phyloP scores from a whole-genome alignment of 768 basidiomycete species.

The Pisolithus marmoratus region DNA sequence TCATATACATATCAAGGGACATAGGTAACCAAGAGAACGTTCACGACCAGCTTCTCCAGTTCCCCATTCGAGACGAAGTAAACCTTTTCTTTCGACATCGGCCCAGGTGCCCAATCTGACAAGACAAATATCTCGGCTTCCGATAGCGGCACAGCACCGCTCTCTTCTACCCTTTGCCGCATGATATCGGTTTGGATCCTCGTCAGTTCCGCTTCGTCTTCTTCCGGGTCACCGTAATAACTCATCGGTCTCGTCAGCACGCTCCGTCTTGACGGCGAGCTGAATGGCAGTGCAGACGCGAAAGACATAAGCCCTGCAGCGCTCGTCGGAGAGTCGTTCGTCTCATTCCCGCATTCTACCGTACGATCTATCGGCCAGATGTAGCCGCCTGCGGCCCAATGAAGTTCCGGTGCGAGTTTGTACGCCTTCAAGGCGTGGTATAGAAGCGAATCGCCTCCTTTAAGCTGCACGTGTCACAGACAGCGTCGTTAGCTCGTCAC shows the following conservation, averaged over 20 bases:
- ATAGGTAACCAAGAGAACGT: constrained; percentile 66
- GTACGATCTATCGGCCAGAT: constrained; percentile 72
- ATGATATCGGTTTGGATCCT: constrained; percentile 33
- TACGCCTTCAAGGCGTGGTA: constrained; percentile 74
- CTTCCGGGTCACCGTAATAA: constrained; percentile 35
- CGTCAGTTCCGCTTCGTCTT: constrained; percentile 30
- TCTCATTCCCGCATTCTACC: constrained; percentile 55
- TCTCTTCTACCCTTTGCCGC: constrained; percentile 53
- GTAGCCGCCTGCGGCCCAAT: constrained; percentile 80
- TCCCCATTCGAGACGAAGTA: constrained; percentile 62
- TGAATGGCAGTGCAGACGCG: constrained; percentile 4
- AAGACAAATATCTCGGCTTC: constrained; percentile 60
- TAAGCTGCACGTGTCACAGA: constrained; percentile 42
- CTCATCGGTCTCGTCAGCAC: constrained; percentile 42
- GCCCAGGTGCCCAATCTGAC: constrained; percentile 44
- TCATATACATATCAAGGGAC: constrained; percentile 43
- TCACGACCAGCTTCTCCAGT: constrained; percentile 70
- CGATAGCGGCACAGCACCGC: constrained; percentile 58
- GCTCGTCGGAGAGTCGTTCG: constrained; percentile 22
- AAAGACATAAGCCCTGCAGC: constrained; percentile 17
- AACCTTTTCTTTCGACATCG: constrained; percentile 60
- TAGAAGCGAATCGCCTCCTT: constrained; percentile 69
- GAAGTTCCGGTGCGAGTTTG: constrained; percentile 68
- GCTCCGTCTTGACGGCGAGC: constrained; percentile 17
- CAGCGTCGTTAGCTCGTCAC: not conserved